A percentile compares a stretch with the other conserved stretches of the same genome.
These are phyloP conservation scores for Coniferiporia weirii DNA, from an alignment of 1,284 basidiomycete genomes.

Conservation along the genomic window DNA sequence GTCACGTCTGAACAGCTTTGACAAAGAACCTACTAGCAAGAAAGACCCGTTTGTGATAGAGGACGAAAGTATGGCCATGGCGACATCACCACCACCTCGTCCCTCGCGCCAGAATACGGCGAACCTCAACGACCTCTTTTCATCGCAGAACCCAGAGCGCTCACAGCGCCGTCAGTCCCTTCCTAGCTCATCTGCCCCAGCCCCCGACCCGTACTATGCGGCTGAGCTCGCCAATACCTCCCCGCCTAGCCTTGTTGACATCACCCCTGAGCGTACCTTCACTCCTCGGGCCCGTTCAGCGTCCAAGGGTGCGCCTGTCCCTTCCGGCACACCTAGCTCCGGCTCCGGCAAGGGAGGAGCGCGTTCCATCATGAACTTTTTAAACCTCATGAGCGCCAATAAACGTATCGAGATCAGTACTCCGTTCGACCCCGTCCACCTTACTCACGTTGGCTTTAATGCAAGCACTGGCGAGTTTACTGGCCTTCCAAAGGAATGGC, in stretches of 20 bases:
- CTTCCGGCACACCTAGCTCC: slow-evolving; percentile 33
- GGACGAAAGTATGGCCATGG: slow-evolving; percentile 10
- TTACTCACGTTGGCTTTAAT: slow-evolving; percentile 99
- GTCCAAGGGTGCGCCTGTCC: slow-evolving; percentile 59
- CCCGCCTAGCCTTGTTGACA: slow-evolving; percentile 27
- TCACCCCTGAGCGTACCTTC: slow-evolving; percentile 23
- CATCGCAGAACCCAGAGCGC: slow-evolving; percentile 25
- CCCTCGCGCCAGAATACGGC: slow-evolving; percentile 79
- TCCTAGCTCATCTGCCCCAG: slow-evolving; percentile 13
- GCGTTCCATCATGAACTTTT: slow-evolving; percentile 56
- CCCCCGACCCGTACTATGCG: slow-evolving; percentile 40
- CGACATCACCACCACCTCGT: slow-evolving; percentile 54
- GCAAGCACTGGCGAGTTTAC: slow-evolving; percentile 98
- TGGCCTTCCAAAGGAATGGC: slow-evolving; percentile 98
- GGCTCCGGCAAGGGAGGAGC: slow-evolving; percentile 51
- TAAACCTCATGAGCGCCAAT: slow-evolving; percentile 71
- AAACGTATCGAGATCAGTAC: slow-evolving; percentile 95
- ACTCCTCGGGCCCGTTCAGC: slow-evolving; percentile 37
- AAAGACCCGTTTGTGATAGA: background rate
- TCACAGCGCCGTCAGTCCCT: slow-evolving; percentile 47
- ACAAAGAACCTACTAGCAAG: background rate
- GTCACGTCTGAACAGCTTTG: background rate
- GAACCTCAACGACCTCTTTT: slow-evolving; percentile 66
- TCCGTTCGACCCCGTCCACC: slow-evolving; percentile 98
- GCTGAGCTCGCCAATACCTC: slow-evolving; percentile 36